Base-by-base conservation (phyloP, 2,329 filamentous ascomycete species). In the Sclerotinia subarctica region DNA sequence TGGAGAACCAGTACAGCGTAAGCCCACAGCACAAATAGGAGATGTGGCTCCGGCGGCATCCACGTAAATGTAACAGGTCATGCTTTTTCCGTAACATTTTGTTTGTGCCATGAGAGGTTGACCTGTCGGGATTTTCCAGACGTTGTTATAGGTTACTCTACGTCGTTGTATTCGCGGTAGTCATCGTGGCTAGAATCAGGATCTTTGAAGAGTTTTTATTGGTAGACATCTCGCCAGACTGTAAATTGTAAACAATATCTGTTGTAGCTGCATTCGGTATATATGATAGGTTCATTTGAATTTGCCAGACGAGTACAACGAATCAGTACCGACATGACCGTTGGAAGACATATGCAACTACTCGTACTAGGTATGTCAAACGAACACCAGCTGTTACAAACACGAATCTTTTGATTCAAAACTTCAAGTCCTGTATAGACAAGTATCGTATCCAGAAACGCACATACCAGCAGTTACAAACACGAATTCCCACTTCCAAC, bases 61-160 rank as follows among this genome's bases (percentile, higher is more conserved):
- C 64, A 67, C 56, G 56, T 67, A 67, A 46, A 59, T 59, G 26
- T 47, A 42, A 46, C n/a, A 6, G n/a, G 32, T 66, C 26, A 38
- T 49, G 32, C 32, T 42, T 44, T 26, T 66, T 29, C 11, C 32
- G n/a, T 29, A 59, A 26, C 26, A 15, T 21, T 57, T 66, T 60
- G 29, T 53, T 53, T 52, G 54, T 67, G 35, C 35, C 24, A 53
- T 17, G 24, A 49, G 19, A 29, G 46, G n/a, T 38, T 62, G 44
- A 13, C 21, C 44, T 29, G 49, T 24, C 44, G 56, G 56, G 26
- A 49, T 49, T n/a, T 47, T 60, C 51, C 17, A 24, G 24, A 38
- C 51, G 64, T 38, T 44, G 64, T 24, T 56, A 29, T 46, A 49
- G 15, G 64, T 66, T 59, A 59, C 64, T 66, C 64, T 10, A 44